Conservation (phyloP, 129 eudicot species). For the Erigeron canadensis region DNA sequence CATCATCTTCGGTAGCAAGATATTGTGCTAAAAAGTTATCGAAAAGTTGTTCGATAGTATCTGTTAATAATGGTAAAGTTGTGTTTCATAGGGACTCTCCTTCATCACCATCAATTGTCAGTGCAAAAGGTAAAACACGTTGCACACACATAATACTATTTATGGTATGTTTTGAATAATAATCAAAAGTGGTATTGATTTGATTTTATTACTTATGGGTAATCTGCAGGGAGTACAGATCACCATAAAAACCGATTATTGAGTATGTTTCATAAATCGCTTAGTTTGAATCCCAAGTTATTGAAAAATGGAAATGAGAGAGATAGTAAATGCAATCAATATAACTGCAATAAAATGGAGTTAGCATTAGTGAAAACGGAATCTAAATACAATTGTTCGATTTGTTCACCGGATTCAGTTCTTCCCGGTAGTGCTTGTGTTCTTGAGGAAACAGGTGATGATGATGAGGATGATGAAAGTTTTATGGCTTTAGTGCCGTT, state of each 20-base stretch:
- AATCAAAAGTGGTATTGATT: slow-evolving; percentile 17
- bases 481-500: slow-evolving; percentile 66
- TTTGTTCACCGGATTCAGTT: slow-evolving; percentile 60
- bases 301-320: slow-evolving; percentile 30
- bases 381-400: slow-evolving; percentile 45
- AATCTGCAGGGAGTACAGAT: slow-evolving; percentile 43
- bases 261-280: slow-evolving; percentile 55
- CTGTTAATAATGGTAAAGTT: slow-evolving; percentile 85
- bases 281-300: slow-evolving; percentile 45
- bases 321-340: slow-evolving; percentile 25
- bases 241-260: slow-evolving; percentile 50
- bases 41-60: slow-evolving; percentile 61
- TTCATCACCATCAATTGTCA: slow-evolving; percentile 36
- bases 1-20: slow-evolving; percentile 83
- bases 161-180: slow-evolving; percentile 20
- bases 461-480: slow-evolving; percentile 31
- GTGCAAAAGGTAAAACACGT: slow-evolving; percentile 48
- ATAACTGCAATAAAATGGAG: slow-evolving; percentile 27
- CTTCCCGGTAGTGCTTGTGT: slow-evolving; percentile 31
- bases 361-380: slow-evolving; percentile 28
- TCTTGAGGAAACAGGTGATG: slow-evolving; percentile 40
- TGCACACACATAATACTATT: not conserved
- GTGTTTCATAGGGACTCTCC: slow-evolving; percentile 60
- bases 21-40: slow-evolving; percentile 76
- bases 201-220: not conserved